Evolutionary conservation across 2,329 filamentous ascomycete species (phyloP).

Genomic region (Paracoccidioides lutzii): DNA sequence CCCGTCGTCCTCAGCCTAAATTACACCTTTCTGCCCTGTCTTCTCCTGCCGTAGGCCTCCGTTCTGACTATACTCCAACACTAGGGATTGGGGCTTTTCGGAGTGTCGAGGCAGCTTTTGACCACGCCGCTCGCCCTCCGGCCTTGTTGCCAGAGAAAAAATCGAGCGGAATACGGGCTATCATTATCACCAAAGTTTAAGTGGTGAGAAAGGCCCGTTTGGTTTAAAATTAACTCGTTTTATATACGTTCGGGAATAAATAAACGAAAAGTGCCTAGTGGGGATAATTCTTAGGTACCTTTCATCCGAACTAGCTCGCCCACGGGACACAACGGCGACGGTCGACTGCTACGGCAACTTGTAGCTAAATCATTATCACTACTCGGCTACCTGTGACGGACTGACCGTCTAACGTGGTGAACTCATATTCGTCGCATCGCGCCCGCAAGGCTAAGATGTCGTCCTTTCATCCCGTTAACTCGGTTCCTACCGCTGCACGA

Average conservation of each 20-base stretch:
- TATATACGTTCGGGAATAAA: neutral
- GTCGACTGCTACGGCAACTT: neutral
- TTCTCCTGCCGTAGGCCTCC: neutral
- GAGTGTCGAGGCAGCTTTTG: neutral
- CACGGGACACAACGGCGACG: neutral
- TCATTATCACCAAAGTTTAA: neutral
- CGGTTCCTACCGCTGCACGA: slow-evolving; percentile 35
- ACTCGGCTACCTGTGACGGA: neutral
- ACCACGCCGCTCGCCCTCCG: neutral
- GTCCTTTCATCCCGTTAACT: slow-evolving; percentile 50
- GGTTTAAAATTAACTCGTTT: too few relatives aligned
- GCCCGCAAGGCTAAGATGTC: slow-evolving; percentile 36
- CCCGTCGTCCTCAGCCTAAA: neutral
- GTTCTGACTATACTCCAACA: neutral
- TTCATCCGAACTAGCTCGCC: too few relatives aligned
- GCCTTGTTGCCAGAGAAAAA: neutral
- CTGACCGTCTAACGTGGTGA: slow-evolving; percentile 11
- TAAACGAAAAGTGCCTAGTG: neutral
- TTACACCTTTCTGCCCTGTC: neutral
- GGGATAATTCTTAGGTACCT: too few relatives aligned
- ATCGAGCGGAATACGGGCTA: neutral
- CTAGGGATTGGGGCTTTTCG: neutral
- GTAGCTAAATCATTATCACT: neutral
- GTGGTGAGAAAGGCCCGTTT: neutral
- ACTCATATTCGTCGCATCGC: slow-evolving; percentile 18